These are phyloP conservation scores for Ceratobasidium sp. DNA, from an alignment of 1,284 basidiomycete genomes.

Conservation along the genomic window DNA sequence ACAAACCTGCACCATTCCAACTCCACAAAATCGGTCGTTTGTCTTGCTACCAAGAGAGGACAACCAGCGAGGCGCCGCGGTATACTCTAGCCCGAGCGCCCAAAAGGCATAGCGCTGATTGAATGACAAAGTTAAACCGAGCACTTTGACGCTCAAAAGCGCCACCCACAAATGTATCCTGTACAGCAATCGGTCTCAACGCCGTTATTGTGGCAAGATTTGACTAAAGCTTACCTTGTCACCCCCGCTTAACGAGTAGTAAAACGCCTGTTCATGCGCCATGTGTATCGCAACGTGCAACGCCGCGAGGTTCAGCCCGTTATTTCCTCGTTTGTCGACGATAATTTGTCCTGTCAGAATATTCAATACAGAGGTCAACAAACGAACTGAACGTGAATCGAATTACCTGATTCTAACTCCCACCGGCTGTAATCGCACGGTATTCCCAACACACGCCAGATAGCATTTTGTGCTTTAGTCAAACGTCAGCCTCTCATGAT, in stretches of 20 bases:
- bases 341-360: constrained; percentile 51
- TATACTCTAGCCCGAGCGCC: constrained; percentile 51
- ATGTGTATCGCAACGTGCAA: constrained; percentile 55
- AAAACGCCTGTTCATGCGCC: constrained; percentile 54
- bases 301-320: constrained; percentile 55
- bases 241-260: constrained; percentile 55
- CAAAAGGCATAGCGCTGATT: constrained; percentile 54
- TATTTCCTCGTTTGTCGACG: constrained; percentile 55
- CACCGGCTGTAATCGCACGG: constrained; percentile 52
- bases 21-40: constrained; percentile 52
- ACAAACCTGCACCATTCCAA: constrained; percentile 50
- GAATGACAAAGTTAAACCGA: not conserved
- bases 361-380: not conserved
- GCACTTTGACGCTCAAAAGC: constrained; percentile 45
- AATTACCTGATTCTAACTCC: constrained; percentile 54
- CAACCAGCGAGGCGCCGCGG: constrained; percentile 52
- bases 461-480: constrained; percentile 53
- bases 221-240: constrained; percentile 49
- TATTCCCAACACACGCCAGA: constrained; percentile 56
- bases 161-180: constrained; percentile 51
- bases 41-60: constrained; percentile 50
- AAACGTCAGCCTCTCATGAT: constrained; percentile 8
- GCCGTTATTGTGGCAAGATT: not conserved
- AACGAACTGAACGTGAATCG: not conserved
- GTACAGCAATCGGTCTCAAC: constrained; percentile 48